A percentile compares a stretch with the other conserved stretches of the same genome.
phyloP scores from a whole-genome alignment of 169 alveolate genomes.

The Plasmodium inui region DNA sequence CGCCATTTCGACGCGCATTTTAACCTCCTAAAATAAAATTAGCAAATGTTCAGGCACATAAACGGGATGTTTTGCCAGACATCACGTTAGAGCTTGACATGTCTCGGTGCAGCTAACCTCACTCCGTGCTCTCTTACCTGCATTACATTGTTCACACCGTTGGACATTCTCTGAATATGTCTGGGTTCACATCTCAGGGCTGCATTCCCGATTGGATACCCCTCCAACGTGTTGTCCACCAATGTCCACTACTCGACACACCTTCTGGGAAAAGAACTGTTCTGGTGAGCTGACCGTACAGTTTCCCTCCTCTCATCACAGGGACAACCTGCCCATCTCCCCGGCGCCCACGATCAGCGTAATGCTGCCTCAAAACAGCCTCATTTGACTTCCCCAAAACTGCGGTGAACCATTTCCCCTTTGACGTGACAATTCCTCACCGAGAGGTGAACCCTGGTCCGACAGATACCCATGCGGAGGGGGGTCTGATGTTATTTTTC shows the following conservation, averaged over 20 bases:
- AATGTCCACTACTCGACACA: too few relatives aligned
- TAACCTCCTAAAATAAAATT: not conserved
- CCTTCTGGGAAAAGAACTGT: not conserved
- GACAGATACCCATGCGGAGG: not conserved
- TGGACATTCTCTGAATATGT: not conserved
- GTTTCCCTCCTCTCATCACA: too few relatives aligned
- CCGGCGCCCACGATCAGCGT: too few relatives aligned
- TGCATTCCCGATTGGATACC: not conserved
- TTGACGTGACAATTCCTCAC: conserved; percentile 6
- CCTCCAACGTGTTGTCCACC: too few relatives aligned
- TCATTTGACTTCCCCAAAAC: not conserved
- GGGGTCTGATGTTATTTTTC: not conserved
- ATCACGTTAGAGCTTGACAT: not conserved
- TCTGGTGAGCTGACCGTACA: too few relatives aligned
- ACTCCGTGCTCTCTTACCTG: not conserved
- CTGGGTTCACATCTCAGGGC: not conserved
- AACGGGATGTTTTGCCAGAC: not conserved
- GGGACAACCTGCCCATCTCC: too few relatives aligned
- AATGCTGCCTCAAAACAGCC: not conserved
- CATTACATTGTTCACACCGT: not conserved
- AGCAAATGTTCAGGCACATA: not conserved
- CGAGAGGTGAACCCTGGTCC: not conserved
- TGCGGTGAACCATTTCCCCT: not conserved
- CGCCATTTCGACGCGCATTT: not conserved
- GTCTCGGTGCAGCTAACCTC: not conserved